Evolutionary conservation across 75 land plant species (phyloP), one percentile per base, ranked within the genome.

Genomic region (Sequoiadendron giganteum): DNA sequence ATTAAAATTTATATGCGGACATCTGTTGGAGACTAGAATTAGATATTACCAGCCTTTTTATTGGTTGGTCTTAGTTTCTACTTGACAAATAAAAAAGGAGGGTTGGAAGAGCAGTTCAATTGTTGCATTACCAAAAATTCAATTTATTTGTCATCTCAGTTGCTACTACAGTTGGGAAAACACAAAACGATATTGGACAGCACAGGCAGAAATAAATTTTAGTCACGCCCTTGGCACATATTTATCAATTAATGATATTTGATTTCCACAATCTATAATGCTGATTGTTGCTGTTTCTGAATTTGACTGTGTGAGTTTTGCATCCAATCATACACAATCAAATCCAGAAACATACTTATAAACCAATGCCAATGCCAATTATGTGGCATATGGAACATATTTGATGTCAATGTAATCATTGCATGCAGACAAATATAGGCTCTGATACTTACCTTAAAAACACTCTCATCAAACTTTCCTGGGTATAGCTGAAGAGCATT

Each of bases 401-500:
- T 36, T 30, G 48, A 47, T 82, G 14, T 82, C 84, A 42, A 81
- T 9, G 49, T n/a, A 81, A 81, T 81, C 32, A 75, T 75, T 34
- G 77, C 15, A 75, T 75, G 14, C n/a, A 75, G 15, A 65, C 70
- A 65, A 65, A 65, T 25, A 28, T 65, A 65, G 70, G 70, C 28
- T 65, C 70, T 65, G 30, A 30, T 28, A 56, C 86, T 88, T 79
- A 97, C 99, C 97, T 90, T 86, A 48, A 97, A 97, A 11, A 95
- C 98, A 32, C 86, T 77, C 86, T 96, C 97, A 83, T 95, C 91
- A 68, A 91, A 97, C 14, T 56, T 87, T 1, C 98, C 96, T n/a
- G 95, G 98, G 8, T 95, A 85, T 5, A 88, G 72, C 85, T 97
- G 99, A 13, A 96, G 90, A 4, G 99, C 94, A 87, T 92, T 87